Evolutionary conservation across 1,284 basidiomycete species (phyloP).

Genomic region (Rhodotorula sp.): DNA sequence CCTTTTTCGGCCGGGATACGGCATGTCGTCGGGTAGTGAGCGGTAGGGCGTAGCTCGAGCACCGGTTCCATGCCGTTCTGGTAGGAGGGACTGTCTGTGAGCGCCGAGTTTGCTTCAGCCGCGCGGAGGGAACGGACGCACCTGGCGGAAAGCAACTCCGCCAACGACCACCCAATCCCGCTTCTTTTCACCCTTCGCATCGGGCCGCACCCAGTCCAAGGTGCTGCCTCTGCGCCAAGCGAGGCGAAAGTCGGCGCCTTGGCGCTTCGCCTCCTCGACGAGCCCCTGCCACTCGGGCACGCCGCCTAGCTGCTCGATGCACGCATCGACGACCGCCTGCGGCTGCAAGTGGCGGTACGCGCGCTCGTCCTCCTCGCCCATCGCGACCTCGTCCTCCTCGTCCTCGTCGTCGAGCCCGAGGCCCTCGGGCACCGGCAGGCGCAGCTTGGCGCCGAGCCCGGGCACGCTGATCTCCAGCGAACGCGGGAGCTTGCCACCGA

Average conservation of each 20-base stretch:
- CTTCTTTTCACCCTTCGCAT: neutral
- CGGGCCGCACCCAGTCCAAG: conserved; percentile 41
- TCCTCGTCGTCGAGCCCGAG: conserved; percentile 13
- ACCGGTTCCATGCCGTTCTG: conserved; percentile 5
- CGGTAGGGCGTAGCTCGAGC: conserved; percentile 35
- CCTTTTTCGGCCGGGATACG: conserved; percentile 8
- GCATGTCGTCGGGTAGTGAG: conserved; percentile 42
- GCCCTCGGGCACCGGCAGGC: conserved; percentile 27
- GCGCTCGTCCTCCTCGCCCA: neutral
- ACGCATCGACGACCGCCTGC: conserved; percentile 24
- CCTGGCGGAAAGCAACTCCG: conserved; percentile 31
- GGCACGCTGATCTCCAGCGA: conserved; percentile 37
- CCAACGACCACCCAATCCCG: conserved; percentile 30
- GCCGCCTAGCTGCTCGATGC: conserved; percentile 28
- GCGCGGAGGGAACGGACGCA: neutral
- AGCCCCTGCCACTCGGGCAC: conserved; percentile 39
- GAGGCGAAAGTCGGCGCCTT: conserved; percentile 24
- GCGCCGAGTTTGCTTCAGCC: neutral
- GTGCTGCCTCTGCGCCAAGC: conserved; percentile 39
- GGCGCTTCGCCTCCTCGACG: conserved; percentile 22
- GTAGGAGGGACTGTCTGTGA: neutral
- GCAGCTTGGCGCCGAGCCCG: conserved; percentile 34
- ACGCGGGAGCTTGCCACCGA: conserved; percentile 32
- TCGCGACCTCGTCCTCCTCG: conserved; percentile 3
- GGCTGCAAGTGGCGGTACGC: conserved; percentile 8